phyloP scores from a whole-genome alignment of 2,329 filamentous ascomycete genomes.

The Talaromyces albobiverticillius region DNA sequence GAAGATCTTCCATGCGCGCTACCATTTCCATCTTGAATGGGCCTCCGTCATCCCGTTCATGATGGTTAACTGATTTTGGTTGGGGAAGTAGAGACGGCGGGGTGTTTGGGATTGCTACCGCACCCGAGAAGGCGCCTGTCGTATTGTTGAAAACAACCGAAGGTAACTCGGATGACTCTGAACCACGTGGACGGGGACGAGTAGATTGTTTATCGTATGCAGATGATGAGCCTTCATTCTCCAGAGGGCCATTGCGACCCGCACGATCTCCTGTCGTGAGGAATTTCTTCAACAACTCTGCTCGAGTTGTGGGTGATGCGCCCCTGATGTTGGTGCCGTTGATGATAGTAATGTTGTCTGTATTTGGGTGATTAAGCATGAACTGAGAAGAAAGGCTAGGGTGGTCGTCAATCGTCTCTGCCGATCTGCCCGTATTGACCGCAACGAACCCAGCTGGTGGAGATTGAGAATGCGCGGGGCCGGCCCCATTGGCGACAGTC shows the following conservation, averaged over 20 bases:
- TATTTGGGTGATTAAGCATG: constrained; percentile 40
- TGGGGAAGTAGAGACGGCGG: constrained; percentile 52
- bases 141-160: constrained; percentile 23
- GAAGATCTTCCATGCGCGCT: constrained; percentile 70
- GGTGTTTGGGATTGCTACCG: constrained; percentile 55
- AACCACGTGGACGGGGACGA: constrained; percentile 29
- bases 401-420: constrained; percentile 33
- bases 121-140: constrained; percentile 40
- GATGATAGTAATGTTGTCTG: constrained; percentile 48
- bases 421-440: constrained; percentile 49
- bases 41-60: constrained; percentile 56
- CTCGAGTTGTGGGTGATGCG: constrained; percentile 55
- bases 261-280: constrained; percentile 58
- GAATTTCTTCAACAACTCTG: constrained; percentile 63
- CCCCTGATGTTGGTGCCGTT: constrained; percentile 50
- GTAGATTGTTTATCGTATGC: constrained; percentile 22
- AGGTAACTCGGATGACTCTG: constrained; percentile 33
- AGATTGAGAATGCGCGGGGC: constrained; percentile 37
- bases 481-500: constrained; percentile 25
- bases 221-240: constrained; percentile 24
- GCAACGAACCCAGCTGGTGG: constrained; percentile 56
- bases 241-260: constrained; percentile 32
- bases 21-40: constrained; percentile 66
- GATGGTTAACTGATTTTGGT: constrained; percentile 42
- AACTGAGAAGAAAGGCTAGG: constrained; percentile 32